Evolutionary conservation across 495 filamentous ascomycete species (phyloP), one percentile per base, ranked within the genome.

Genomic region (Lindgomyces ingoldianus): DNA sequence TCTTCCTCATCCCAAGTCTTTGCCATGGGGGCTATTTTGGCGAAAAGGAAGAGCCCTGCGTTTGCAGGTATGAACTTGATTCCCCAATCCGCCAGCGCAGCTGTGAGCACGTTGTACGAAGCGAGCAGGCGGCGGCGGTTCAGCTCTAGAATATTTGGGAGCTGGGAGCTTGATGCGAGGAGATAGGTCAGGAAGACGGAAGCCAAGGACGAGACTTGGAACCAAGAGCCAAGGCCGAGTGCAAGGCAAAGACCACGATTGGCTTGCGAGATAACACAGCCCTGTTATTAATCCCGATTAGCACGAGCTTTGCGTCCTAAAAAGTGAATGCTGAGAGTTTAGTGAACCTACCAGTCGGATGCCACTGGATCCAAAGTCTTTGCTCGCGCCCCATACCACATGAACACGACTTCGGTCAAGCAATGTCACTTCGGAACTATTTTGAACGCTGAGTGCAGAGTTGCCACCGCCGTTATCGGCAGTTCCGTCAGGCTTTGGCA

Each of bases 11-110:
- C 61, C 65, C 65, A 71, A 12, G 57, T 59, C 41, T 52, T 19
- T 44, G 67, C 66, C 6, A 44, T 22, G 0, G 42, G 24, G 2
- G 57, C 70, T 6, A 74, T 11, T 27, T 57, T 62, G 9, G 70
- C 72, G 25, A 68, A 66, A 10, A 74, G 49, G 50, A 64, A 74
- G 3, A 66, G 25, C 4, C 67, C 67, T 3, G 72, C 66, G 36
- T 66, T 68, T 18, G 54, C 62, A 3, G 67, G 70, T 18, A 72
- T 27, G 46, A 67, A 74, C 2, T 42, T 29, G n/a, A 74, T 68
- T 36, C 50, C 22, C 4, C 47, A 33, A 22, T 57, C 26, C 22
- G 59, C 66, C 16, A 72, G 57, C 36, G 63, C 50, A 8, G 12
- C 12, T 6, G 67, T 70, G 18, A 74, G 16, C 4, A 26, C 47